phyloP scores from a whole-genome alignment of 306 rosid genomes.

The Cucumis cinereus region DNA sequence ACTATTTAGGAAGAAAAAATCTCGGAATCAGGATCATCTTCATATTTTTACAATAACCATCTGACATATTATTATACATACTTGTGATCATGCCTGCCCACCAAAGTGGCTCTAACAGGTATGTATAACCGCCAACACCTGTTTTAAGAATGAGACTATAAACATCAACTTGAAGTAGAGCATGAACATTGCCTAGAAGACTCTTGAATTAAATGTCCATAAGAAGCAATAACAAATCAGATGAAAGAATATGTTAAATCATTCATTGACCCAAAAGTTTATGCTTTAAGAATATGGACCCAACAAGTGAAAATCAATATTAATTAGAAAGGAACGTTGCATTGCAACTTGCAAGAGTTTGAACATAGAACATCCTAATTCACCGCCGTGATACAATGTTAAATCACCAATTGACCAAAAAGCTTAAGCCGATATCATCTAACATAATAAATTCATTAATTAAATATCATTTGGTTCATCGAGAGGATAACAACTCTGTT shows the following conservation, averaged over 20 bases:
- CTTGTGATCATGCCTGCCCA: slow-evolving; percentile 97
- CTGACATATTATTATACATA: slow-evolving; percentile 21
- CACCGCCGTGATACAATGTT: too few species aligned
- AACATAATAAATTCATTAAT: background rate
- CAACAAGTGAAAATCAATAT: too few species aligned
- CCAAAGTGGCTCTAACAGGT: slow-evolving; percentile 89
- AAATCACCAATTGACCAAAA: too few species aligned
- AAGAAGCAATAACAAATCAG: background rate
- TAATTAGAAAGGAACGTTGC: too few species aligned
- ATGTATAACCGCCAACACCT: slow-evolving; percentile 89
- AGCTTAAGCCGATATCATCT: too few species aligned
- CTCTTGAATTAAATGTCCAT: background rate
- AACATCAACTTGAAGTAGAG: background rate
- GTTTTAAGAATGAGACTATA: slow-evolving; percentile 12
- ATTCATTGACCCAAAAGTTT: too few species aligned
- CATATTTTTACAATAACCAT: background rate
- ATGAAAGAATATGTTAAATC: background rate
- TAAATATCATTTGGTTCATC: background rate
- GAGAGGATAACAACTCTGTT: background rate
- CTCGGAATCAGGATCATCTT: slow-evolving; percentile 9
- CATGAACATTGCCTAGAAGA: background rate
- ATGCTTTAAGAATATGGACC: too few species aligned
- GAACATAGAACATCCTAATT: too few species aligned
- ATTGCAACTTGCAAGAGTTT: too few species aligned
- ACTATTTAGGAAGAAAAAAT: slow-evolving; percentile 27